A percentile compares a stretch with the other conserved stretches of the same genome.
Evolutionary conservation across 139 green algal genomes (phyloP).

Genomic region (Astrephomene gubernaculifera): DNA sequence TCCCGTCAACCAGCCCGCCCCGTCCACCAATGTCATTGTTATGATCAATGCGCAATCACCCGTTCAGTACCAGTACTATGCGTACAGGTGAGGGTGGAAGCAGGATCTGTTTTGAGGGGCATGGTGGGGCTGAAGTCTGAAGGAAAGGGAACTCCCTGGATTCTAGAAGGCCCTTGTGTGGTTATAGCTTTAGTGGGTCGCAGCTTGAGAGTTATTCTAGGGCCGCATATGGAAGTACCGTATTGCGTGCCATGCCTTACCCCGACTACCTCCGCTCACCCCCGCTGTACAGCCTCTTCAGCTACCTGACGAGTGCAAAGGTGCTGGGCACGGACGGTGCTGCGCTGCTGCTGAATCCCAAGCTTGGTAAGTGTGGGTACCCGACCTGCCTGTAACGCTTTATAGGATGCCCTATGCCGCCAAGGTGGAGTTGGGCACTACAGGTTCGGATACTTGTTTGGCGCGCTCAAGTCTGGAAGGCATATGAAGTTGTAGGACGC

Average conservation of each 20-base stretch:
- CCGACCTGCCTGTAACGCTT: too few relatives aligned
- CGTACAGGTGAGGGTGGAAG: conserved; percentile 19
- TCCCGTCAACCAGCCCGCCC: conserved; percentile 22
- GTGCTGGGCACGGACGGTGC: background rate
- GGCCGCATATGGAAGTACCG: too few relatives aligned
- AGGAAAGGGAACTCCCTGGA: too few relatives aligned
- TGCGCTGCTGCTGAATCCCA: background rate
- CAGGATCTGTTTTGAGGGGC: background rate
- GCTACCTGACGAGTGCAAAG: conserved; percentile 12
- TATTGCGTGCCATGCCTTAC: too few relatives aligned
- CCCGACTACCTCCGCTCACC: background rate
- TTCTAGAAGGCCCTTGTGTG: too few relatives aligned
- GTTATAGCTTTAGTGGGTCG: too few relatives aligned
- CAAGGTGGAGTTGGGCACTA: too few relatives aligned
- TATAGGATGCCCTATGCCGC: too few relatives aligned
- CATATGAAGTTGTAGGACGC: too few relatives aligned
- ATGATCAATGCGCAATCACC: conserved; percentile 26
- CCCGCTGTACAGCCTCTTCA: conserved; percentile 13
- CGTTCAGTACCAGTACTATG: conserved; percentile 37
- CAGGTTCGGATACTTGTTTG: too few relatives aligned
- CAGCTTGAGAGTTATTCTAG: too few relatives aligned
- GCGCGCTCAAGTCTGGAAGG: too few relatives aligned
- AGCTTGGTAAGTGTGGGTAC: conserved; percentile 10
- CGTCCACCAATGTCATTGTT: background rate
- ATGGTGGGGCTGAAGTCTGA: background rate